These are phyloP conservation scores for Aspergillus vadensis DNA, from an alignment of 2,329 filamentous ascomycete species.

Conservation along the genomic window DNA sequence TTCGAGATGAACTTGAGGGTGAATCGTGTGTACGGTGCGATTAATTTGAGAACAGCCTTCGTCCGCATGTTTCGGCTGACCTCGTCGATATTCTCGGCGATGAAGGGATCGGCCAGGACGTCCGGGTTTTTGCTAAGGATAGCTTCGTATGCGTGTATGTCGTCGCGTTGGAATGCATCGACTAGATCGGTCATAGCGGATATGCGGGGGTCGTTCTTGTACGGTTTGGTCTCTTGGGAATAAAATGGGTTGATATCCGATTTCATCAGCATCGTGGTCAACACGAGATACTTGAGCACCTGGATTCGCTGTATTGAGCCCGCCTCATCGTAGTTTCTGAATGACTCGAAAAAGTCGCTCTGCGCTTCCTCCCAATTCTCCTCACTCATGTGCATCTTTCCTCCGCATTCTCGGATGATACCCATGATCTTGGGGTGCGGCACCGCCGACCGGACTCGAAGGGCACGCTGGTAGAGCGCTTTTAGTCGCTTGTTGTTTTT, in stretches of 20 bases:
- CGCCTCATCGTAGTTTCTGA: constrained; percentile 98
- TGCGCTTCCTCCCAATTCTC: constrained; percentile 99
- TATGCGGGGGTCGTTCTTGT: constrained; percentile 92
- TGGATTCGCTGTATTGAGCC: constrained; percentile 95
- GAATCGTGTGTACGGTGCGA: constrained; percentile 93
- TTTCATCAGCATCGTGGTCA: constrained; percentile 98
- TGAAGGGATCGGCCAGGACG: constrained; percentile 88
- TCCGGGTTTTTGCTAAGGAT: constrained; percentile 87
- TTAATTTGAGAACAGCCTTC: constrained; percentile 89
- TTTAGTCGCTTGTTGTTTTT: constrained; percentile 98
- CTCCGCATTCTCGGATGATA: constrained; percentile 96
- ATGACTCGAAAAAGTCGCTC: constrained; percentile 97
- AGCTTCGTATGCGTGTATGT: constrained; percentile 87
- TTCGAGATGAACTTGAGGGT: constrained; percentile 83
- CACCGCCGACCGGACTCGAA: constrained; percentile 93
- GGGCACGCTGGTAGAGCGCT: constrained; percentile 83
- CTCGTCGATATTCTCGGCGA: constrained; percentile 98
- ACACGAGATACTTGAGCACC: constrained; percentile 92
- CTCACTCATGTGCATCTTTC: constrained; percentile 99
- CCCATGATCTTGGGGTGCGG: constrained; percentile 99
- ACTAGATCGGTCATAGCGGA: constrained; percentile 97
- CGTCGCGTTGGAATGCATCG: constrained; percentile 92
- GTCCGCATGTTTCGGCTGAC: constrained; percentile 98
- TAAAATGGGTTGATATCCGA: constrained; percentile 99
- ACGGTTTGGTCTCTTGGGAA: constrained; percentile 97